Evolutionary conservation across 495 filamentous ascomycete species (phyloP).

Genomic region (Penicillium flavigenum): DNA sequence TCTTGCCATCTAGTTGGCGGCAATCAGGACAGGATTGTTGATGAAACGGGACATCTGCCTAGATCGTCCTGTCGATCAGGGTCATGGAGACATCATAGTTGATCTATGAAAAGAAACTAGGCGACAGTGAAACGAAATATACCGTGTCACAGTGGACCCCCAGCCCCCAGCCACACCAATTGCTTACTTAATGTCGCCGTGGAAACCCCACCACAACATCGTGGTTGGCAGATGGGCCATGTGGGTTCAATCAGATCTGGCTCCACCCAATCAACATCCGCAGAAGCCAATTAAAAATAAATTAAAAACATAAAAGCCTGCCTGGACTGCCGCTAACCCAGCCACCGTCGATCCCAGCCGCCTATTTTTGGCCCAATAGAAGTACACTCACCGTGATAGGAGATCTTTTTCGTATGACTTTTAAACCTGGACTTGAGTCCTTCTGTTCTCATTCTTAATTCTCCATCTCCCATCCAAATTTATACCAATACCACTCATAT

Average conservation of each 20-base stretch:
- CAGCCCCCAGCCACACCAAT: conserved; percentile 27
- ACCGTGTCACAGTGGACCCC: conserved; percentile 15
- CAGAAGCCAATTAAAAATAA: background rate
- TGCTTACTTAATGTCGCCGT: conserved; percentile 12
- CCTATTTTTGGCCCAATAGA: conserved; percentile 25
- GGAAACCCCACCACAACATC: conserved; percentile 5
- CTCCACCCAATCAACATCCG: background rate
- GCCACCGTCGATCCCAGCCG: conserved; percentile 33
- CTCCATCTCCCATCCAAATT: conserved; percentile 8
- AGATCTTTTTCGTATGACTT: conserved; percentile 15
- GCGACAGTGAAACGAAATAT: conserved; percentile 17
- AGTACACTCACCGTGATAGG: conserved; percentile 3
- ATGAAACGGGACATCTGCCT: background rate
- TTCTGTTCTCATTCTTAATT: background rate
- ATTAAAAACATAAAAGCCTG: conserved; percentile 12
- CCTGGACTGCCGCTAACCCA: conserved; percentile 24
- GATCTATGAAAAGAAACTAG: conserved; percentile 33
- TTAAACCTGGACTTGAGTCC: conserved; percentile 20
- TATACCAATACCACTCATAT: background rate
- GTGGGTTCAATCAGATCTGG: background rate
- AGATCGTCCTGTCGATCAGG: background rate
- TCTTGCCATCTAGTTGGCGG: conserved; percentile 45
- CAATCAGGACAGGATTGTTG: background rate
- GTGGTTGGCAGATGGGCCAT: conserved; percentile 11
- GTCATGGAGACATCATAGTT: conserved; percentile 6